Base-by-base conservation (phyloP, 2,329 filamentous ascomycete species). In the Ascochyta koolunga region DNA sequence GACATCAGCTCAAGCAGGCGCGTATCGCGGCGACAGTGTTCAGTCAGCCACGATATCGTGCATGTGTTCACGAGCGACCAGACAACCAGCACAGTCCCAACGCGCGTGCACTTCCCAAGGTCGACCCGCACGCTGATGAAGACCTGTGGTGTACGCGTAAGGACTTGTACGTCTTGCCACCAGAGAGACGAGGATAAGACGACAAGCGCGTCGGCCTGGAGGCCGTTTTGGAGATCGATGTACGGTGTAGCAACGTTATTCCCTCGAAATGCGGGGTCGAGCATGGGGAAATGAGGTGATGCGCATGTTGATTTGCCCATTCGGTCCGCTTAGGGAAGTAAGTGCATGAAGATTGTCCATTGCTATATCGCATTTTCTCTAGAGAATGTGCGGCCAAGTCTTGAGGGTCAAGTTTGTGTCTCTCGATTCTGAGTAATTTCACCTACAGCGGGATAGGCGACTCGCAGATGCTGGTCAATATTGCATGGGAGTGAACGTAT, bases 281-380 rank as follows among this genome's bases (percentile, higher is more conserved):
- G 41, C 29, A 49, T 49, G 44, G 51, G 51, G 32, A 54, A 43
- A 48, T 48, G 38, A 43, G 39, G 33, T 43, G 25, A 48, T 39
- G 50, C 38, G n/a, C 33, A 48, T 35, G 33, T 33, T 48, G 21
- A 33, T 36, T 35, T 44, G 25, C 13, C 21, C 22, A 45, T 44
- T 50, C 40, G 51, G 51, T 36, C 45, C 51, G 46, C 37, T 45
- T 24, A 22, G 16, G 11, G 16, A 16, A 21, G 27, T n/a, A 21
- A 16, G 29, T 27, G 35, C 21, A 3, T 11, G 15, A 6, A 39
- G 9, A 16, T 7, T 16, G 18, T 25, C 10, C 25, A 24, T 18
- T 9, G 18, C 37, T 15, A 4, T n/a, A 19, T 8, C 3, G 24
- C 15, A 25, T 19, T 24, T 22, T 40, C 22, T 11, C 37, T 29